Evolutionary conservation across 1,284 basidiomycete genomes (phyloP).

Genomic region (Sutorius eximius): DNA sequence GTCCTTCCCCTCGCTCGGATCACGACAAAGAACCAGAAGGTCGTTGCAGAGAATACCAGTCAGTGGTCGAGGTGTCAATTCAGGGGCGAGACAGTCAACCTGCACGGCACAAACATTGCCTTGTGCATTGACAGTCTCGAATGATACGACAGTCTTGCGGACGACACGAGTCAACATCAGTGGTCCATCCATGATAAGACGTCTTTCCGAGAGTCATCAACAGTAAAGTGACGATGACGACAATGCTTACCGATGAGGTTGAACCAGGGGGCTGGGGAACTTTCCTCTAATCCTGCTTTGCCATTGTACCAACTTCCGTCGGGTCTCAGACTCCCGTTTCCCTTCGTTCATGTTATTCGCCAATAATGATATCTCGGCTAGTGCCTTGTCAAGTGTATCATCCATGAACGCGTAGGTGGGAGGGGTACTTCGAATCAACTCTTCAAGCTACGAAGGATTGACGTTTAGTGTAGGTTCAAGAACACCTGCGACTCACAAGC

Average conservation of each 20-base stretch:
- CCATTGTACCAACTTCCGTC: slow-evolving; percentile 88
- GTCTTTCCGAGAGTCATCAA: slow-evolving; percentile 45
- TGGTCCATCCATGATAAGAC: slow-evolving; percentile 85
- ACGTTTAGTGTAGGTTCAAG: background rate
- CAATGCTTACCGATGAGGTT: slow-evolving; percentile 81
- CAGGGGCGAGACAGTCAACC: slow-evolving; percentile 85
- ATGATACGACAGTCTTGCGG: slow-evolving; percentile 82
- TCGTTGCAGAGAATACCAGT: slow-evolving; percentile 90
- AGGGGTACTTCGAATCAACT: slow-evolving; percentile 82
- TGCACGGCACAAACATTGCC: slow-evolving; percentile 80
- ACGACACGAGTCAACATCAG: slow-evolving; percentile 85
- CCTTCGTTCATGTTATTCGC: slow-evolving; percentile 97
- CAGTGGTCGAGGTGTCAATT: slow-evolving; percentile 72
- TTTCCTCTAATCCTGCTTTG: slow-evolving; percentile 87
- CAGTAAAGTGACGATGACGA: slow-evolving; percentile 1
- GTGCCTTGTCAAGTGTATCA: slow-evolving; percentile 83
- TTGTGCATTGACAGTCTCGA: slow-evolving; percentile 76
- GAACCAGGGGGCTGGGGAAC: slow-evolving; percentile 94
- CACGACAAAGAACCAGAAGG: slow-evolving; percentile 84
- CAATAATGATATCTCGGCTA: slow-evolving; percentile 81
- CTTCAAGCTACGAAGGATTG: slow-evolving; percentile 63
- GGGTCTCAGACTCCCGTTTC: slow-evolving; percentile 89
- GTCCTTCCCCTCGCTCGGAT: slow-evolving; percentile 75
- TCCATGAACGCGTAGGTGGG: slow-evolving; percentile 67
- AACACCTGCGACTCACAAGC: slow-evolving; percentile 54